Evolutionary conservation across 768 basidiomycete species (phyloP).

Genomic region (Mycena vulgaris): DNA sequence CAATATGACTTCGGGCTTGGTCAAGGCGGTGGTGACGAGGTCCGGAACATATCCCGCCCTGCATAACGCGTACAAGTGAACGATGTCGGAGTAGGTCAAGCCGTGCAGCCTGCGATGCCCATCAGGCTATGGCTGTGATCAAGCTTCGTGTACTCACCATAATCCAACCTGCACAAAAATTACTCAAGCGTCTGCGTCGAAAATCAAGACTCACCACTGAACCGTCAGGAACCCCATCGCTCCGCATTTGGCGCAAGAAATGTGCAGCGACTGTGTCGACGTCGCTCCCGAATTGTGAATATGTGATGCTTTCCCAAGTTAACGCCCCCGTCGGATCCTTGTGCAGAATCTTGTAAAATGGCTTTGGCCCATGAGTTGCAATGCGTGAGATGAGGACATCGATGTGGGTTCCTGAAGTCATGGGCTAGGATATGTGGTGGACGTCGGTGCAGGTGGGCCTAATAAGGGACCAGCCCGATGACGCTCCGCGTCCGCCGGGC

Average conservation of each 20-base stretch:
- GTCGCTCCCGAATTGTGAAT: not conserved
- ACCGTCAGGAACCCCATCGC: not conserved
- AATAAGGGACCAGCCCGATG: too few relatives aligned
- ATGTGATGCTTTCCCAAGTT: not conserved
- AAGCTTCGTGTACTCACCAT: not conserved
- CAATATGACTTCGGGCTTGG: not conserved
- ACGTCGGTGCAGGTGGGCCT: too few relatives aligned
- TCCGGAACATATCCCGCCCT: not conserved
- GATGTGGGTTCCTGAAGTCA: not conserved
- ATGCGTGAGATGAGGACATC: not conserved
- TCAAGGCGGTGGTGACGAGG: not conserved
- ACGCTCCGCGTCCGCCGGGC: too few relatives aligned
- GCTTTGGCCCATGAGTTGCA: not conserved
- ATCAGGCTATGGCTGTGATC: too few relatives aligned
- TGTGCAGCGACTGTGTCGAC: not conserved
- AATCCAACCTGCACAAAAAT: not conserved
- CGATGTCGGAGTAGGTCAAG: slow-evolving; percentile 2
- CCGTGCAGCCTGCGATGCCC: not conserved
- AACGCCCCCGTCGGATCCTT: not conserved
- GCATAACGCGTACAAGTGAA: not conserved
- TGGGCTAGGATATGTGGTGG: too few relatives aligned
- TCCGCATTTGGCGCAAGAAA: not conserved
- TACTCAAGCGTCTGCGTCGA: not conserved
- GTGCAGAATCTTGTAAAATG: not conserved
- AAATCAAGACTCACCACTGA: not conserved